Evolutionary conservation across 2,329 filamentous ascomycete species (phyloP), one percentile per base, ranked within the genome.

Genomic region (Apiospora hydei): DNA sequence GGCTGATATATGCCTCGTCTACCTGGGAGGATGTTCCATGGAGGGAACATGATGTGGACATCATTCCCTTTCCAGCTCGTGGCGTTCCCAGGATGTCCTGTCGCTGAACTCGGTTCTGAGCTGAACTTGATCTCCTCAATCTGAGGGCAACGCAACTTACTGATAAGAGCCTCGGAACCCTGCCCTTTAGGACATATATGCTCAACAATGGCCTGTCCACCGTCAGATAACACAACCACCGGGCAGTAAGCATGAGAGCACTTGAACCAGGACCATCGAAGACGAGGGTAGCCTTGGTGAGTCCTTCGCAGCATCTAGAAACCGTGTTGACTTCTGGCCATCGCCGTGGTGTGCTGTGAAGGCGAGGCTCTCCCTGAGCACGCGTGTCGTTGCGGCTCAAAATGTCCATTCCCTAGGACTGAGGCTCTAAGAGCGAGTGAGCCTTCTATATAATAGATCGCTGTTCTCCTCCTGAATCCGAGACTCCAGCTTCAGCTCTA

Each of bases 61-160:
- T 64, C 18, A 64, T 64, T 3, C 34, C 57, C 21, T 41, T 64
- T n/a, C 41, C 57, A 41, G 57, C 57, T 64, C 18, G 57, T 64
- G 57, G 57, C 57, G 57, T 64, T 64, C 14, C 51, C 51, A 57
- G 51, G 57, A 24, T 64, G 3, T 7, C 18, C 41, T 64, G 57
- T 21, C 34, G 21, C 7, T 13, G 18, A 64, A 64, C 18, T 21
- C 30, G 18, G 53, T 1, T n/a, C 30, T 24, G 49, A 38, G 51
- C 8, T n/a, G 53, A 61, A n/a, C 18, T 21, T 6, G 24, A 11
- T 16, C 51, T 34, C 41, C 1, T 13, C 11, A 4, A 53, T 43
- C 41, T 43, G 41, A 38, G 51, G 51, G 51, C 51, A 18, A 64
- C 30, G 21, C 34, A 38, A 64, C 57, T 41, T 64, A 14, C 34